Conservation (phyloP, 2,329 filamentous ascomycete genomes). For the Tolypocladium inflatum region DNA sequence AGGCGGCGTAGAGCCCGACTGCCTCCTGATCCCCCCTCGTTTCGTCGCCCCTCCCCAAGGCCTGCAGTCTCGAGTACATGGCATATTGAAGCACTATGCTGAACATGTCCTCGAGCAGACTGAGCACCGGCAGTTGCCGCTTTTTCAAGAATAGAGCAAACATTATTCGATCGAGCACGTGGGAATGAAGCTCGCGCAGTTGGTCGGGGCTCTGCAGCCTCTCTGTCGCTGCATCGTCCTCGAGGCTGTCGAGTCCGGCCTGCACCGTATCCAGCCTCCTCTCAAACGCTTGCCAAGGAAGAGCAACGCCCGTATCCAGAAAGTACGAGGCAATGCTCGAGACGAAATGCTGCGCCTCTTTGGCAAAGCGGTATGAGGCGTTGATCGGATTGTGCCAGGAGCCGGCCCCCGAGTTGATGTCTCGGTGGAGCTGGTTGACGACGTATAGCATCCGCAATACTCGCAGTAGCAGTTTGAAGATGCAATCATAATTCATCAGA, state of each 20-base stretch:
- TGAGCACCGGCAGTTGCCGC: constrained; percentile 62
- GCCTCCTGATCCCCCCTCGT: constrained; percentile 10
- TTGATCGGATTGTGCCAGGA: constrained; percentile 27
- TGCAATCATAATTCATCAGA: constrained; percentile 71
- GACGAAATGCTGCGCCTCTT: constrained; percentile 75
- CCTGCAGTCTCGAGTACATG: constrained; percentile 32
- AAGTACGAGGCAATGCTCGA: constrained; percentile 65
- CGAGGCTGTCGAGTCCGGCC: constrained; percentile 37
- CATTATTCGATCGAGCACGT: constrained; percentile 66
- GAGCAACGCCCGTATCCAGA: constrained; percentile 66
- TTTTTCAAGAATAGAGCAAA: constrained; percentile 64
- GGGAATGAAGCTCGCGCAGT: constrained; percentile 61
- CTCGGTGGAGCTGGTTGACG: constrained; percentile 53
- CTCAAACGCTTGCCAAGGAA: constrained; percentile 65
- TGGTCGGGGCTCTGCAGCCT: constrained; percentile 47
- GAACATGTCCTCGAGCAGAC: constrained; percentile 70
- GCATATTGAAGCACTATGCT: constrained; percentile 62
- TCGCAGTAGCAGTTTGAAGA: constrained; percentile 74
- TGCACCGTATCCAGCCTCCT: constrained; percentile 56
- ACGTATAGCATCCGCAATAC: constrained; percentile 72
- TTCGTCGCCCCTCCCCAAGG: constrained; percentile 17
- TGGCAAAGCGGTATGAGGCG: constrained; percentile 49
- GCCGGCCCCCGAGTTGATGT: constrained; percentile 34
- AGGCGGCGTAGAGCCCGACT: constrained; percentile 48
- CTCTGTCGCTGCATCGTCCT: constrained; percentile 18